Base-by-base conservation (phyloP, 2,329 filamentous ascomycete species). In the Calonectria ilicicola region DNA sequence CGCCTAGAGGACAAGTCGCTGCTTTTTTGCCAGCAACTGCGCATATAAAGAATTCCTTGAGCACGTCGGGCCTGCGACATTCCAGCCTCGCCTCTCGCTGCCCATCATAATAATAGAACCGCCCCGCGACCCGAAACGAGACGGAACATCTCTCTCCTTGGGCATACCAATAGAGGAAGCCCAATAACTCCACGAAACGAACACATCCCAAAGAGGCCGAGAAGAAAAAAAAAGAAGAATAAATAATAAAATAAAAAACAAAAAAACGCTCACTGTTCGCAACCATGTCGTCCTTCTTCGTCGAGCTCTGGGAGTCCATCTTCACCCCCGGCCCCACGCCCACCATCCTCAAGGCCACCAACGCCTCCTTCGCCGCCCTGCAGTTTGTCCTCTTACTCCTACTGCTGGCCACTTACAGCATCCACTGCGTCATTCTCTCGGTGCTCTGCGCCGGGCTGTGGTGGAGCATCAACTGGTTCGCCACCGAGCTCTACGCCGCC, bases 391-490 rank as follows among this genome's bases (percentile, higher is more conserved):
- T 98, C 77, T 85, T 95, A 76, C 84, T 86, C 67, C 93, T 99
- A 74, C 90, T 98, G 65, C 73, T 95, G 77, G 93, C 91, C 69
- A 99, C 96, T 9, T 92, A 93, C 84, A 98, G 94, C 86, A 90
- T 98, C 75, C 97, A 98, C 88, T 98, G 98, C 81, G 83, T 95
- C 75, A 88, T 96, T 70, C 90, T 99, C 7, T 98, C 95, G 15
- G 80, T 92, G 71, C 87, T 99, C 12, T 95, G 92, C 75, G 96
- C 87, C 38, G 94, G 94, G 5, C 89, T 98, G 42, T 99, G 97
- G 97, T 95, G 91, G 87, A 91, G 94, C 70, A 96, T 98, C 86
- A 98, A 98, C 89, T 99, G 97, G 97, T 98, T 99, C 81, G 95
- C 95, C 68, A 86, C 86, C 56, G 96, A 92, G 85, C 82, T 92